Evolutionary conservation across 1,139 yeast species (phyloP), one percentile per base, ranked within the genome.

Genomic region (Zhuliangozyma parablackwelliae): DNA sequence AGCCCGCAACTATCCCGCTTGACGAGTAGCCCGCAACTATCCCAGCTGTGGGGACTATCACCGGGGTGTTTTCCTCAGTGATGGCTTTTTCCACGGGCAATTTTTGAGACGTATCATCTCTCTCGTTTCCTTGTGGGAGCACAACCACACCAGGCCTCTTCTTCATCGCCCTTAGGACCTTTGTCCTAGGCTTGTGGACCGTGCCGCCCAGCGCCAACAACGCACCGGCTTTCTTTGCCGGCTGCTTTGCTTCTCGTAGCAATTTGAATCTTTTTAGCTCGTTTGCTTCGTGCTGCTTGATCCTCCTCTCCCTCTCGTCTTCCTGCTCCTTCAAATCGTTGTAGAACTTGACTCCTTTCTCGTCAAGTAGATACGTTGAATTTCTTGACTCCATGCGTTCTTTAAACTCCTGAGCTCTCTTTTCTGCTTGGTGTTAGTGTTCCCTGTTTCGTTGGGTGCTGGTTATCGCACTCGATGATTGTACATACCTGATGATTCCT

Each of bases 331-430:
- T 40, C 29, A 65, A 46, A 26, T 48, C 38, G 7, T 56, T 51
- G 41, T 59, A 64, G 40, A 51, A 63, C 26, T 48, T 43, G 7
- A 61, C 47, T 7, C 70, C 61, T 30, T 56, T 54, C 11, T 54
- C 60, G 37, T 59, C 62, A 30, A 69, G 44, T 37, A 63, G 65
- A 39, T 65, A 65, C 0, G 69, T 54, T 0, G 73, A 65, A 42
- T 68, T 69, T 21, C 58, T 59, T 1, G 58, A 53, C 34, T 64
- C 69, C 35, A 67, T 41, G 40, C 57, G 54, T 31, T 57, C 53
- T 41, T 60, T 64, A 37, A 58, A 60, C 35, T 68, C 71, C 26
- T 57, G 47, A 33, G 64, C 63, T 37, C 53, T 57, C 32, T 54
- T 39, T 29, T 51, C 65, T 60, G 32, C 28, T 13, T 21, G 9